A percentile compares a stretch with the other conserved stretches of the same genome.
phyloP scores from a whole-genome alignment of 495 filamentous ascomycete genomes.

The Daldinia loculata region DNA sequence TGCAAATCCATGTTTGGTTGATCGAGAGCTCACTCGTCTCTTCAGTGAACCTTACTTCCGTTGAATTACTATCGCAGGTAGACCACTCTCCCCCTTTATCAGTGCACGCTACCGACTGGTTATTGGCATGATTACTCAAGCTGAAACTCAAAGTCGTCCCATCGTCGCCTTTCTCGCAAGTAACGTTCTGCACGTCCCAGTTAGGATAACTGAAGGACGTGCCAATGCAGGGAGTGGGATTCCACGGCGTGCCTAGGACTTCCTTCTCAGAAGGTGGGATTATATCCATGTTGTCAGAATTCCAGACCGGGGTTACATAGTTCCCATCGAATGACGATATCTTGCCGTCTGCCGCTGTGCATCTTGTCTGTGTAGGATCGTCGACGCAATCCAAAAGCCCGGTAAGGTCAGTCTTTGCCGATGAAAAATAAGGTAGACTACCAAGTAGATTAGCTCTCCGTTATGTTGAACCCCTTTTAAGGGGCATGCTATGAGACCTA shows the following conservation, averaged over 20 bases:
- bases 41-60: conserved; percentile 16
- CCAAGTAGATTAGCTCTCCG: neutral
- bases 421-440: conserved; percentile 34
- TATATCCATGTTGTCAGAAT: conserved; percentile 16
- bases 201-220: conserved; percentile 37
- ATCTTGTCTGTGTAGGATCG: conserved; percentile 20
- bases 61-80: conserved; percentile 18
- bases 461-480: neutral
- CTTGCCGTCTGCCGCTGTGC: conserved; percentile 17
- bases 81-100: conserved; percentile 19
- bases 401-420: conserved; percentile 20
- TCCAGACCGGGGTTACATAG: conserved; percentile 33
- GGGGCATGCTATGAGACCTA: conserved; percentile 10
- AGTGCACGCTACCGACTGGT: conserved; percentile 19
- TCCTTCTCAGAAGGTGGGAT: conserved; percentile 27
- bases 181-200: conserved; percentile 34
- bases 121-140: conserved; percentile 31
- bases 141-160: conserved; percentile 17
- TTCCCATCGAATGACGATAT: conserved; percentile 17
- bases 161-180: neutral
- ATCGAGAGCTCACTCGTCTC: conserved; percentile 18
- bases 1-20: conserved; percentile 36
- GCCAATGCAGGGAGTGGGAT: conserved; percentile 34
- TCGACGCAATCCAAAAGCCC: conserved; percentile 21
- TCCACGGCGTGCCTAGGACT: conserved; percentile 25